A percentile compares a stretch with the other conserved stretches of the same genome.
Evolutionary conservation across 352 stramenopile genomes (phyloP).

Genomic region (Lagenidium giganteum): DNA sequence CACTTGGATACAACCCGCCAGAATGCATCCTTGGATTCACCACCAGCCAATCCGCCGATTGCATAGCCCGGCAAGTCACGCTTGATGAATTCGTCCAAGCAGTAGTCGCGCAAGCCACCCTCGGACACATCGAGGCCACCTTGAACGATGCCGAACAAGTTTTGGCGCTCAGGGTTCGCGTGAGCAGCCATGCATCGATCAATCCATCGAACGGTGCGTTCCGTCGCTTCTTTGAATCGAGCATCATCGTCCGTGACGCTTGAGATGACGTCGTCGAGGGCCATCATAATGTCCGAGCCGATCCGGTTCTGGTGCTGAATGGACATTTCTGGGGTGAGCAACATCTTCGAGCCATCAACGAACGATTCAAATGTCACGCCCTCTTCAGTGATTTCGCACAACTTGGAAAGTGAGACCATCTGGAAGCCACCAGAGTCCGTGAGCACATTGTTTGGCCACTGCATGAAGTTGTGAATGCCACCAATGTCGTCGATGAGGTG

Average conservation of each 20-base stretch:
- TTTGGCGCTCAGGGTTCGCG: conserved; percentile 81
- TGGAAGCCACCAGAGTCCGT: conserved; percentile 98
- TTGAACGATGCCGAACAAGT: conserved; percentile 97
- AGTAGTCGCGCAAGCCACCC: conserved; percentile 92
- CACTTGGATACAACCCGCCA: conserved; percentile 91
- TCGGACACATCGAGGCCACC: conserved; percentile 89
- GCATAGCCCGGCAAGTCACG: conserved; percentile 89
- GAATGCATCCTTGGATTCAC: conserved; percentile 93
- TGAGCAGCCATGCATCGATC: conserved; percentile 94
- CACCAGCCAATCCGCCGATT: conserved; percentile 94
- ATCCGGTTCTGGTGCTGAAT: conserved; percentile 96
- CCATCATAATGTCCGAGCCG: conserved; percentile 98
- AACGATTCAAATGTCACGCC: conserved; percentile 83
- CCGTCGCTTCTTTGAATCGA: conserved; percentile 90
- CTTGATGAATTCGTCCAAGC: conserved; percentile 85
- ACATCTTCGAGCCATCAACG: conserved; percentile 86
- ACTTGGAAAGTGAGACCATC: conserved; percentile 94
- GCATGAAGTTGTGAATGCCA: conserved; percentile 96
- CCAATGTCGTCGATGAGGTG: conserved; percentile 76
- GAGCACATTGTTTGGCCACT: conserved; percentile 91
- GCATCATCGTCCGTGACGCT: conserved; percentile 83
- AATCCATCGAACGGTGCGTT: conserved; percentile 93
- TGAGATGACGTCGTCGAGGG: conserved; percentile 95
- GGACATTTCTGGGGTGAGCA: conserved; percentile 91
- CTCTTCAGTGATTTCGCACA: conserved; percentile 91